These are phyloP conservation scores for Trichaptum fuscoviolaceum DNA, from an alignment of 768 basidiomycete genomes.

Conservation along the genomic window DNA sequence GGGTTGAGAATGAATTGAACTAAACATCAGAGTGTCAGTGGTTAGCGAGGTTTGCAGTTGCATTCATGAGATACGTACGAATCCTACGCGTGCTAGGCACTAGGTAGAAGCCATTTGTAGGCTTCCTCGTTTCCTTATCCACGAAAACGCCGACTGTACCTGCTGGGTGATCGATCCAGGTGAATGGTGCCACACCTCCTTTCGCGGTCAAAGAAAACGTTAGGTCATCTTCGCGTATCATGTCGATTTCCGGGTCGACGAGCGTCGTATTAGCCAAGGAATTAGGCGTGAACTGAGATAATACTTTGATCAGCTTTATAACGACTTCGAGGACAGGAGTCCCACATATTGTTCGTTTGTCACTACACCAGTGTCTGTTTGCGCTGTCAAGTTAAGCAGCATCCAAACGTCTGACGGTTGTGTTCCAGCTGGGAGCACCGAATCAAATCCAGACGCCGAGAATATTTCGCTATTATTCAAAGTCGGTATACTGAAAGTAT, in stretches of 20 bases:
- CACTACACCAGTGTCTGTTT: slow-evolving; percentile 34
- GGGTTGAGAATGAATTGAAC: slow-evolving; percentile 38
- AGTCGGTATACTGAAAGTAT: slow-evolving; percentile 38
- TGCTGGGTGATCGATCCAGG: slow-evolving; percentile 55
- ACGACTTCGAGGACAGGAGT: slow-evolving; percentile 3
- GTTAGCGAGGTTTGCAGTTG: background rate
- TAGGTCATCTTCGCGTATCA: slow-evolving; percentile 28
- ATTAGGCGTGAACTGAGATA: slow-evolving; percentile 43
- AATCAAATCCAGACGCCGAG: slow-evolving; percentile 33
- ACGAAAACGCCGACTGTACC: slow-evolving; percentile 51
- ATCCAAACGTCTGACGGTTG: slow-evolving; percentile 44
- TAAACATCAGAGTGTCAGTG: slow-evolving; percentile 14
- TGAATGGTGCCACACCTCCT: slow-evolving; percentile 51
- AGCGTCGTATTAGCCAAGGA: slow-evolving; percentile 41
- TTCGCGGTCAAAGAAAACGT: slow-evolving; percentile 48
- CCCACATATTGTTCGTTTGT: slow-evolving; percentile 51
- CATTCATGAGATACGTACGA: slow-evolving; percentile 27
- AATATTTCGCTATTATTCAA: slow-evolving; percentile 47
- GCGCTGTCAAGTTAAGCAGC: slow-evolving; percentile 43
- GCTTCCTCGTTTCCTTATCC: slow-evolving; percentile 34
- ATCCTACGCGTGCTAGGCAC: slow-evolving; percentile 48
- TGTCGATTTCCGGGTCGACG: slow-evolving; percentile 41
- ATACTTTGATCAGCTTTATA: slow-evolving; percentile 6
- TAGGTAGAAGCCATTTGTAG: slow-evolving; percentile 51
- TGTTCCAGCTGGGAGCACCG: slow-evolving; percentile 40